Base-by-base conservation (phyloP, 1,284 basidiomycete species). In the Cryptococcus amylolentus region DNA sequence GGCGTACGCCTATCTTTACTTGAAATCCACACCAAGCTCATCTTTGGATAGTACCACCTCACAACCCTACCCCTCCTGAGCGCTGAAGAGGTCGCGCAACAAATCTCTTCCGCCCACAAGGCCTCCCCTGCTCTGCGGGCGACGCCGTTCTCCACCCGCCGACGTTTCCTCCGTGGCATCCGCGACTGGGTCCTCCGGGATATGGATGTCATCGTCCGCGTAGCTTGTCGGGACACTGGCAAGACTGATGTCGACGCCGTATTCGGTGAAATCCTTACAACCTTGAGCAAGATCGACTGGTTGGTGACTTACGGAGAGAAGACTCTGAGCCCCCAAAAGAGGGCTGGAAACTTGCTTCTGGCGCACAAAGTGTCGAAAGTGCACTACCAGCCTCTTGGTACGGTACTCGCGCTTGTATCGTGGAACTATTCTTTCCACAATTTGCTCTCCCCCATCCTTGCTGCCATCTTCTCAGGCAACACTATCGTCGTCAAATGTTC, bases 221-320 rank as follows among this genome's bases (percentile, higher is more conserved):
- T 96, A n/a, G 91, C 91, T 38, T 91, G 89, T 69, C 82, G 94
- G 39, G 95, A 98, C 76, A 93, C 92, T 0, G 95, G 95, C 56
- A 98, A 98, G 81, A 98, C 95, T 92, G 89, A 91, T 68, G 81
- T 95, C 58, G 92, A 95, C 65, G 91, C 91, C 46, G 86, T 89
- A 1, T 81, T 95, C 47, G 92, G 92, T 43, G 92, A 95, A 77
- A 88, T 95, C 61, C 70, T 95, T 54, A 89, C 88, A 9, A 92
- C 90, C 0, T 88, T 89, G 67, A 88, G 89, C 9, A 96, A 96
- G 74, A 80, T 93, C 77, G 88, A 91, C 66, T 77, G 70, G 73
- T 70, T 95, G 14, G 81, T 95, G 52, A 83, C 86, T 14, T 83
- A 93, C 64, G 93, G 91, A 52, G 89, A 94, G 73, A 76, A 80